phyloP scores from a whole-genome alignment of 805 yeast species.

The Maudiozyma bulderi region DNA sequence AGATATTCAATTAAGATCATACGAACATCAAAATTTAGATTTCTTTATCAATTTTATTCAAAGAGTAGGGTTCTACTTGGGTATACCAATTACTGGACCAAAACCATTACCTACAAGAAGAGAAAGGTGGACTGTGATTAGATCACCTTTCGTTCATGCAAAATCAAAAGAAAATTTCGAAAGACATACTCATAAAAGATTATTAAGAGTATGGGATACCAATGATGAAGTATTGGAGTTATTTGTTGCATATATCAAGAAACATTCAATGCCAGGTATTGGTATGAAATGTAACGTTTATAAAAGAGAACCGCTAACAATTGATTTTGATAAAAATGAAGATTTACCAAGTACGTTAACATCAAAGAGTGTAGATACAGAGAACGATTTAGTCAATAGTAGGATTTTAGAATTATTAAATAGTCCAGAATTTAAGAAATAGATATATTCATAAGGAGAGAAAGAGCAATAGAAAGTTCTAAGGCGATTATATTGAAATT shows the following conservation, averaged over 20 bases:
- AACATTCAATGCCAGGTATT: conserved; percentile 72
- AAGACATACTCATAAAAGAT: conserved; percentile 72
- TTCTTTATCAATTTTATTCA: conserved; percentile 77
- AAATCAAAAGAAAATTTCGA: conserved; percentile 90
- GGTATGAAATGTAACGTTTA: conserved; percentile 69
- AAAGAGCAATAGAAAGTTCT: not conserved
- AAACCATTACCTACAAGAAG: conserved; percentile 57
- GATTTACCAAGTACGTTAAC: not conserved
- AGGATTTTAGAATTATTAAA: conserved; percentile 64
- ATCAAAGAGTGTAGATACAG: not conserved
- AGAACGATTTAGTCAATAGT: conserved; percentile 24
- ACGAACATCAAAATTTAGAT: conserved; percentile 58
- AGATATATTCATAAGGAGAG: not conserved
- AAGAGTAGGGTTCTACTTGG: conserved; percentile 83
- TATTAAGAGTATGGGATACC: conserved; percentile 72
- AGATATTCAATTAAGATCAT: conserved; percentile 63
- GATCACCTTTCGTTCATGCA: conserved; percentile 90
- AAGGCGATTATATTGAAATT: not conserved
- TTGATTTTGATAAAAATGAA: conserved; percentile 3
- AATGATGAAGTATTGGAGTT: conserved; percentile 76
- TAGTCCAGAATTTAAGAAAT: conserved; percentile 58
- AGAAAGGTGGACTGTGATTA: conserved; percentile 88
- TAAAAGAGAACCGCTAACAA: conserved; percentile 33
- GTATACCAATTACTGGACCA: conserved; percentile 77
- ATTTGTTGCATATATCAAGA: conserved; percentile 67